A percentile compares a stretch with the other conserved stretches of the same genome.
Evolutionary conservation across 2,329 filamentous ascomycete genomes (phyloP).

Genomic region (Pseudocercospora eumusae): DNA sequence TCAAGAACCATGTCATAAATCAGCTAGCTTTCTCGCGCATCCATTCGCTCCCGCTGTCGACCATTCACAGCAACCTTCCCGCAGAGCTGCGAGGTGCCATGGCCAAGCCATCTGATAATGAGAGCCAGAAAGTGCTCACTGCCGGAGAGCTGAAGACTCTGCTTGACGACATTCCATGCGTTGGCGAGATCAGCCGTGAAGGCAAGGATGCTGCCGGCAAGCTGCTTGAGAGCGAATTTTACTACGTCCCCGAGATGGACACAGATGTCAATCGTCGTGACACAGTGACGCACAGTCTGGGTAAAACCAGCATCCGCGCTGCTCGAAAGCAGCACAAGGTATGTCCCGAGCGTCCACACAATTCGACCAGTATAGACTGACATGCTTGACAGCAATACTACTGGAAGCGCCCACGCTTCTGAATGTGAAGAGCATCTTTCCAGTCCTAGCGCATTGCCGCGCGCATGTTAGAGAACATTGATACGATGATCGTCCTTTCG

Average conservation of each 20-base stretch:
- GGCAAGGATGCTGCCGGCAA: conserved; percentile 97
- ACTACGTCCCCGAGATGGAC: conserved; percentile 89
- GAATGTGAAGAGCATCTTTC: conserved; percentile 17
- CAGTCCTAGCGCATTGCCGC: conserved; percentile 14
- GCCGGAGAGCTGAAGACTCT: conserved; percentile 67
- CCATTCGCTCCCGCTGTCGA: conserved; percentile 86
- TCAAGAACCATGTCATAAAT: conserved; percentile 88
- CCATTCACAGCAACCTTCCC: conserved; percentile 87
- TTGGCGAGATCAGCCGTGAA: conserved; percentile 84
- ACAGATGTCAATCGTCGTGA: conserved; percentile 74
- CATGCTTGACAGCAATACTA: conserved; percentile 64
- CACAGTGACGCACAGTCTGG: conserved; percentile 79
- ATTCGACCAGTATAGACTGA: conserved; percentile 8
- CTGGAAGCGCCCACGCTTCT: conserved; percentile 62
- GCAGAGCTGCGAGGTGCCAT: conserved; percentile 45
- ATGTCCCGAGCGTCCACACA: conserved; percentile 39
- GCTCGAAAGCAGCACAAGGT: conserved; percentile 99
- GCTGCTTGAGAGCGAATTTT: conserved; percentile 91
- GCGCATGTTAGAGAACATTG: conserved; percentile 11
- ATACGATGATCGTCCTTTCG: conserved; percentile 13
- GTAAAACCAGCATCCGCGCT: conserved; percentile 83
- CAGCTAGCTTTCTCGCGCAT: conserved; percentile 93
- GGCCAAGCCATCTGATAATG: conserved; percentile 34
- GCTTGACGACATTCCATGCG: conserved; percentile 72
- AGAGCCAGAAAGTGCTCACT: conserved; percentile 48